Conservation (phyloP, 1,139 yeast species). For the Zygosaccharomyces sapae region DNA sequence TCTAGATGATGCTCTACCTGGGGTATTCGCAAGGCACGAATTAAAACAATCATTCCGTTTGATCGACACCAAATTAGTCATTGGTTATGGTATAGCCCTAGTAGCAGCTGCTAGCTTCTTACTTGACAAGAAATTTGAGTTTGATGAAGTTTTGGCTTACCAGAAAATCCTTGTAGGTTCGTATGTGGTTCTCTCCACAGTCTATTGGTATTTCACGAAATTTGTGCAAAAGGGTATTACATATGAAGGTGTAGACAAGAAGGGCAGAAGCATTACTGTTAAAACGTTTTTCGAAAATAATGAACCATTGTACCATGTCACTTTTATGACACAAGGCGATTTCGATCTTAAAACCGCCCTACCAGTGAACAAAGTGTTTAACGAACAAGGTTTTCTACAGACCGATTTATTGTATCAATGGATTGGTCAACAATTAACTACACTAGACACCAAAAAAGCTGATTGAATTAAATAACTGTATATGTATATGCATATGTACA, state of each 20-base stretch:
- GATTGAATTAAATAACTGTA: slow-evolving; percentile 6
- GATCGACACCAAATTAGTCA: slow-evolving; percentile 58
- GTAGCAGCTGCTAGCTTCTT: slow-evolving; percentile 64
- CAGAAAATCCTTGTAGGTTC: slow-evolving; percentile 44
- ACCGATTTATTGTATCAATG: slow-evolving; percentile 26
- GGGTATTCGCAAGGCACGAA: slow-evolving; percentile 51
- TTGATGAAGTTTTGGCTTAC: slow-evolving; percentile 39
- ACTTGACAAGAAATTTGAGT: slow-evolving; percentile 60
- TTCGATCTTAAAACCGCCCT: slow-evolving; percentile 16
- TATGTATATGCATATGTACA: slow-evolving; percentile 2
- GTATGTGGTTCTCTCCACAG: slow-evolving; percentile 51
- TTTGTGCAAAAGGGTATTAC: slow-evolving; percentile 53
- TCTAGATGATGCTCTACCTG: slow-evolving; percentile 31
- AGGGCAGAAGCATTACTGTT: slow-evolving; percentile 18
- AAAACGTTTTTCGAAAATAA: slow-evolving; percentile 22
- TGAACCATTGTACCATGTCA: slow-evolving; percentile 24
- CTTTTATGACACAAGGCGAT: slow-evolving; percentile 13
- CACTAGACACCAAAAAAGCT: slow-evolving; percentile 21
- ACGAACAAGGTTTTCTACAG: slow-evolving; percentile 32
- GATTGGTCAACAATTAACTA: slow-evolving; percentile 28
- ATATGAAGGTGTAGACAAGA: slow-evolving; percentile 50
- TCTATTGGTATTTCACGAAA: slow-evolving; percentile 47
- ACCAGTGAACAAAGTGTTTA: slow-evolving; percentile 31
- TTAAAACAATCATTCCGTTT: slow-evolving; percentile 56
- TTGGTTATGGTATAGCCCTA: slow-evolving; percentile 65